These are phyloP conservation scores for Serendipita sp. DNA, from an alignment of 768 basidiomycete genomes.

Conservation along the genomic window DNA sequence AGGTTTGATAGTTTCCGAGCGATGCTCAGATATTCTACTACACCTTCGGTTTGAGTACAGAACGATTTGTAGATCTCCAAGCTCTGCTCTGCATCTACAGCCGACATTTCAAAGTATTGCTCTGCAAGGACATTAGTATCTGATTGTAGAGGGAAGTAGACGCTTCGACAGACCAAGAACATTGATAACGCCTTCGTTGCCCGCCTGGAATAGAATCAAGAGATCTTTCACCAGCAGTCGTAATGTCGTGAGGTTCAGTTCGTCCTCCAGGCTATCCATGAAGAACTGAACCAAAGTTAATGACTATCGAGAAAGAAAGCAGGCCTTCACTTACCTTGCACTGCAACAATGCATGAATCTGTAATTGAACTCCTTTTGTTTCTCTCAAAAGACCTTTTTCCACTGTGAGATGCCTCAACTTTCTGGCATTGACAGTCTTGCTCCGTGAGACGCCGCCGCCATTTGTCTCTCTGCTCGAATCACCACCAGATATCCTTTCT, in stretches of 20 bases:
- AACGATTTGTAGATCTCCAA: slow-evolving; percentile 83
- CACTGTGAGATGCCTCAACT: slow-evolving; percentile 79
- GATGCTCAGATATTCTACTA: slow-evolving; percentile 78
- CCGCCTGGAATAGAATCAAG: slow-evolving; percentile 85
- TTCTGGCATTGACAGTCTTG: slow-evolving; percentile 56
- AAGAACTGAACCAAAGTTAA: slow-evolving; percentile 51
- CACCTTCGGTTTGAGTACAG: slow-evolving; percentile 80
- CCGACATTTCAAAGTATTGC: slow-evolving; percentile 97
- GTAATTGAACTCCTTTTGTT: slow-evolving; percentile 75
- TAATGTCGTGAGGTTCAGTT: slow-evolving; percentile 73
- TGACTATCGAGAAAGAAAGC: background rate
- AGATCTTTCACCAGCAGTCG: slow-evolving; percentile 94
- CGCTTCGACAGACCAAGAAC: slow-evolving; percentile 23
- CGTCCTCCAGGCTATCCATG: slow-evolving; percentile 81
- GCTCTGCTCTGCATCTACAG: slow-evolving; percentile 74
- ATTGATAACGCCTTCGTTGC: slow-evolving; percentile 77
- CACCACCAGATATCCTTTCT: slow-evolving; percentile 48
- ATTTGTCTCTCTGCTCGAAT: slow-evolving; percentile 33
- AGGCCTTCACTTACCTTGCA: slow-evolving; percentile 51
- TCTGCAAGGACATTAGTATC: slow-evolving; percentile 26
- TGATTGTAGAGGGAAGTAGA: background rate
- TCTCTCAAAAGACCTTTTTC: slow-evolving; percentile 92
- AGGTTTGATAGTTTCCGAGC: slow-evolving; percentile 88
- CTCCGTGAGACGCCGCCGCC: slow-evolving; percentile 35
- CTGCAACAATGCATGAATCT: slow-evolving; percentile 77